A percentile compares a stretch with the other conserved stretches of the same genome.
Evolutionary conservation across 805 yeast species (phyloP).

Genomic region (Naumovozyma castellii): DNA sequence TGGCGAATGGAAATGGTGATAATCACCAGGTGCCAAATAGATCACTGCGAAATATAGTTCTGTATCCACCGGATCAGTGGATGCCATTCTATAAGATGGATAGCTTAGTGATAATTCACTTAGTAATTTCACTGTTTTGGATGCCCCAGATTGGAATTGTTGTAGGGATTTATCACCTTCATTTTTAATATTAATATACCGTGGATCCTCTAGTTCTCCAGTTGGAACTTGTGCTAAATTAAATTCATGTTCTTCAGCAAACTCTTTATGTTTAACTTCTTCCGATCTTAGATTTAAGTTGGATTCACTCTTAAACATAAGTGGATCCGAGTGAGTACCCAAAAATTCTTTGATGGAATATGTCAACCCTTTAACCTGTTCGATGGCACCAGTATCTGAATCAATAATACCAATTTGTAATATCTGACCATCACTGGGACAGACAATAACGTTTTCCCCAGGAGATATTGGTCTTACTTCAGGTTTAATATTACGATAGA

Average conservation of each 20-base stretch:
- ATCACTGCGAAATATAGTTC: conserved; percentile 81
- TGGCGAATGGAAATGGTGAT: conserved; percentile 95
- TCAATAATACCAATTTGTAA: conserved; percentile 71
- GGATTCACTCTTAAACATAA: conserved; percentile 24
- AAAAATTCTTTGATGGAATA: conserved; percentile 81
- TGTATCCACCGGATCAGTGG: conserved; percentile 35
- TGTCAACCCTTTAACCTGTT: conserved; percentile 94
- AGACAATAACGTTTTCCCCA: conserved; percentile 52
- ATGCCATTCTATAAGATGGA: conserved; percentile 7
- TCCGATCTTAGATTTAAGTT: conserved; percentile 28
- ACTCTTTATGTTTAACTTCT: conserved; percentile 50
- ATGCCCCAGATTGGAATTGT: conserved; percentile 23
- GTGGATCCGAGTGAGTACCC: conserved; percentile 43
- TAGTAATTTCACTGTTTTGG: conserved; percentile 33
- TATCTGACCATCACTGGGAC: conserved; percentile 91
- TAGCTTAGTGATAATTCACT: conserved; percentile 23
- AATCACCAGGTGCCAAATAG: conserved; percentile 96
- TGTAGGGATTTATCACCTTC: conserved; percentile 59
- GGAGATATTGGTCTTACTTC: conserved; percentile 68
- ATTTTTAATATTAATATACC: conserved; percentile 39
- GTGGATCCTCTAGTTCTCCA: background rate
- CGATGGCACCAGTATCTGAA: conserved; percentile 69
- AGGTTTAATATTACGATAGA: conserved; percentile 71
- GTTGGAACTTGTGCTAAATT: conserved; percentile 28
- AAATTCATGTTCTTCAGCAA: conserved; percentile 71